phyloP scores from a whole-genome alignment of 306 rosid species.

The Vigna nakashimae region DNA sequence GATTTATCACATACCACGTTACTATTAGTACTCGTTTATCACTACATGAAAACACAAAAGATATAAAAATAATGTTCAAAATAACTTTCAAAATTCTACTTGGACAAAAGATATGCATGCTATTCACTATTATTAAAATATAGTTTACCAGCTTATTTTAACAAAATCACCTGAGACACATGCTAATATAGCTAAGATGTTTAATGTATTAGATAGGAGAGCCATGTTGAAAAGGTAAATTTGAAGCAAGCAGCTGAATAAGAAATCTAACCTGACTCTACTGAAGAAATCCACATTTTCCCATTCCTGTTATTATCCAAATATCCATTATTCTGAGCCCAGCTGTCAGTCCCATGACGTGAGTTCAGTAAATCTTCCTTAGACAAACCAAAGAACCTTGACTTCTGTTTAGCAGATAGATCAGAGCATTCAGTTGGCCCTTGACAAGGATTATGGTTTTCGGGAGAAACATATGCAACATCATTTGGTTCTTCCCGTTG shows the following conservation, averaged over 20 bases:
- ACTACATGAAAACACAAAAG: neutral
- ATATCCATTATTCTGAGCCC: slow-evolving; percentile 50
- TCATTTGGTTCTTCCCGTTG: slow-evolving; percentile 71
- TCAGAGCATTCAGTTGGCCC: slow-evolving; percentile 56
- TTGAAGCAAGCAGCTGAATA: slow-evolving; percentile 34
- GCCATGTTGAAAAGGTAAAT: slow-evolving; percentile 8
- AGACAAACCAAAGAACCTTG: slow-evolving; percentile 54
- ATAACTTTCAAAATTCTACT: slow-evolving; percentile 27
- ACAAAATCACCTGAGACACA: neutral
- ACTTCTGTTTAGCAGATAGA: slow-evolving; percentile 57
- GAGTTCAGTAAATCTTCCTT: slow-evolving; percentile 57
- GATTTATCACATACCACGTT: slow-evolving; percentile 31
- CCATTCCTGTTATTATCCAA: slow-evolving; percentile 56
- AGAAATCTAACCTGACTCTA: slow-evolving; percentile 71
- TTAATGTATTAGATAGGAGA: neutral
- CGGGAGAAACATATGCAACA: slow-evolving; percentile 51
- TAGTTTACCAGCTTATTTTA: neutral
- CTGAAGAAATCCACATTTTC: slow-evolving; percentile 64
- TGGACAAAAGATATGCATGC: neutral
- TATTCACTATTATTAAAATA: slow-evolving; percentile 13
- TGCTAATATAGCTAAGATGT: neutral
- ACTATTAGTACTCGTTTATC: slow-evolving; percentile 12
- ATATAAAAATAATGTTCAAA: slow-evolving; percentile 11
- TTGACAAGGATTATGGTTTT: slow-evolving; percentile 46
- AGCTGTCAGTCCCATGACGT: slow-evolving; percentile 52